Percentiles rank a stretch among this genome's conserved stretches.
Conservation (phyloP, 164 flowering plant genomes). For the Echeveria elegans region DNA sequence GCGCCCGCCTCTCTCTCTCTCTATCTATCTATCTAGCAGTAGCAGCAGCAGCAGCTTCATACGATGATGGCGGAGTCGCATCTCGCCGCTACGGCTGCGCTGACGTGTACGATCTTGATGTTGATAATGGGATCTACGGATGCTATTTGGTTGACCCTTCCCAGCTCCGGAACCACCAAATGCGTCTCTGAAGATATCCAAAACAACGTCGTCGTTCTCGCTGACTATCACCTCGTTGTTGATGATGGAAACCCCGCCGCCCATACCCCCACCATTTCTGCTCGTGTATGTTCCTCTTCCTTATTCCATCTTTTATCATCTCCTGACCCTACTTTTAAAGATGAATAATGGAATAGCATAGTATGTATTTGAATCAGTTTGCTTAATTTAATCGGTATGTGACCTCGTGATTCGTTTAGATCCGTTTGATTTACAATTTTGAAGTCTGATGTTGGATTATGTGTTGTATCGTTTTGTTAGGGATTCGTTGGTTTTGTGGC, state of each 20-base stretch:
- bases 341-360: no score
- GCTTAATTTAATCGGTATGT: no score
- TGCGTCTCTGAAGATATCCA: conserved; percentile 67
- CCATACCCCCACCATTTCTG: not conserved
- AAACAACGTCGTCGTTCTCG: conserved; percentile 60
- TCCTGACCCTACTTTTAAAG: not conserved
- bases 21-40: no score
- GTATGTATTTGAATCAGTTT: no score
- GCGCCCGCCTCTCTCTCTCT: not conserved
- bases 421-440: no score
- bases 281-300: not conserved
- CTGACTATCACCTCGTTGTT: conserved; percentile 44
- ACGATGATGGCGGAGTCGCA: not conserved
- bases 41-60: no score
- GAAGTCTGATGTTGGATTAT: no score
- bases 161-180: conserved; percentile 37
- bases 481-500: no score
- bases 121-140: not conserved
- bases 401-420: no score
- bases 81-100: not conserved
- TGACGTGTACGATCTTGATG: not conserved
- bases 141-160: conserved; percentile 42
- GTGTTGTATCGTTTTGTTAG: not conserved
- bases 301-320: no score
- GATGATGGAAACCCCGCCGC: conserved; percentile 21